Evolutionary conservation across 345 rosid genomes (phyloP).

Genomic region (Sisymbrium altissimum): DNA sequence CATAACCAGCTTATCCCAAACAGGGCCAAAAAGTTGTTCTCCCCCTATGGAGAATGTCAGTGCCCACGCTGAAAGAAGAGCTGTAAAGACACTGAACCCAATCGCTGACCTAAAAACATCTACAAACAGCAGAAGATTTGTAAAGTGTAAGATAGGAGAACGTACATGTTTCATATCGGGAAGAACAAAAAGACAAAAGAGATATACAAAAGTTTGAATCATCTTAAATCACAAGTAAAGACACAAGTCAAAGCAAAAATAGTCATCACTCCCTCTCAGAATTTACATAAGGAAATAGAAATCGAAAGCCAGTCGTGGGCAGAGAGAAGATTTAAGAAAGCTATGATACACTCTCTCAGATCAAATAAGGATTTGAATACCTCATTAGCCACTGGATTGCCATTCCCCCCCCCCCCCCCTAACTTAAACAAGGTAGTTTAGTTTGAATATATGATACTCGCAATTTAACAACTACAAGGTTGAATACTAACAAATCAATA

Average conservation of each 20-base stretch:
- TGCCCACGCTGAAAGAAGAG: conserved; percentile 75
- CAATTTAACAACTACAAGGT: not conserved
- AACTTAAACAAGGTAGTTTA: no score
- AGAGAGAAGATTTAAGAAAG: not conserved
- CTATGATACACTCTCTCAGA: not conserved
- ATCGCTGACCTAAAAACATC: conserved; percentile 81
- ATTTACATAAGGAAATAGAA: not conserved
- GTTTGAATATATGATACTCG: not conserved
- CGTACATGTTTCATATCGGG: not conserved
- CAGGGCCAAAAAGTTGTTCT: conserved; percentile 66
- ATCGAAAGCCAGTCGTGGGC: not conserved
- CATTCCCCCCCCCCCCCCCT: not conserved
- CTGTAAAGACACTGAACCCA: conserved; percentile 61
- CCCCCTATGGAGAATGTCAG: conserved; percentile 89
- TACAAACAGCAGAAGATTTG: conserved; percentile 24
- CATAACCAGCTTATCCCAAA: conserved; percentile 88
- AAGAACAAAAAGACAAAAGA: not conserved
- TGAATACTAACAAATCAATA: not conserved
- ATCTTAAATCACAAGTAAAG: not conserved
- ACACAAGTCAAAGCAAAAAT: not conserved
- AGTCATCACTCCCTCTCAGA: not conserved
- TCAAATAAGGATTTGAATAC: not conserved
- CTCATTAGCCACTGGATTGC: not conserved
- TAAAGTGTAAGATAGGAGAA: not conserved
- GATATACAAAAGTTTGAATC: not conserved